Percentiles rank a stretch among this genome's conserved stretches.
These are phyloP conservation scores for Colletotrichum musicola DNA, from an alignment of 2,329 filamentous ascomycete genomes.

Conservation along the genomic window DNA sequence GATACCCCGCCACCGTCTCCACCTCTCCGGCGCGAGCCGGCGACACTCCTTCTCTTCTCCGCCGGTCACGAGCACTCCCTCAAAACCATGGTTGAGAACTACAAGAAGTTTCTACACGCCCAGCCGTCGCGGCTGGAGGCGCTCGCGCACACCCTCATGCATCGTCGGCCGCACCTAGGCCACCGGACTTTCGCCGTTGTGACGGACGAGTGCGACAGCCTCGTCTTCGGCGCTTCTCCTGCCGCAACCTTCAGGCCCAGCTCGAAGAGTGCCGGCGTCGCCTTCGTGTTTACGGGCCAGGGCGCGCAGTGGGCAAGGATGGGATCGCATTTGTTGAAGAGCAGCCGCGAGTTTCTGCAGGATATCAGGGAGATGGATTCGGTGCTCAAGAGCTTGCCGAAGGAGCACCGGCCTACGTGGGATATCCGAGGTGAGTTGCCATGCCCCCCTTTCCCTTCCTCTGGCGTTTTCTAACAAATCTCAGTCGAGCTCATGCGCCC, in stretches of 20 bases:
- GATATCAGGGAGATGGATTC: slow-evolving; percentile 33
- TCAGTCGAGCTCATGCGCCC: slow-evolving; percentile 23
- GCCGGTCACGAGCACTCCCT: slow-evolving; percentile 41
- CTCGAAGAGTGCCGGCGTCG: slow-evolving; percentile 29
- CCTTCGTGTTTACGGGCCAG: slow-evolving; percentile 58
- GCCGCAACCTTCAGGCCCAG: slow-evolving; percentile 18
- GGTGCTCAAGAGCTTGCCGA: slow-evolving; percentile 42
- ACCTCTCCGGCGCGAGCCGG: slow-evolving; percentile 10
- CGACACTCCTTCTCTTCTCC: slow-evolving; percentile 39
- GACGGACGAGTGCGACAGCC: slow-evolving; percentile 34
- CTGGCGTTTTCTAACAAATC: background rate
- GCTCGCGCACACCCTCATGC: slow-evolving; percentile 47
- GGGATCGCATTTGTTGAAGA: slow-evolving; percentile 48
- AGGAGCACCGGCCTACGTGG: slow-evolving; percentile 42
- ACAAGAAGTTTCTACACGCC: slow-evolving; percentile 40
- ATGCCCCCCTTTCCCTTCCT: background rate
- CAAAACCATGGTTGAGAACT: slow-evolving; percentile 42
- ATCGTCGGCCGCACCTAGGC: slow-evolving; percentile 45
- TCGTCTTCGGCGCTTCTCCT: slow-evolving; percentile 41
- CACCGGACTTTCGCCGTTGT: slow-evolving; percentile 43
- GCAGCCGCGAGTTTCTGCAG: slow-evolving; percentile 18
- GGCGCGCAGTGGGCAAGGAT: slow-evolving; percentile 60
- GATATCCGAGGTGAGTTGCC: slow-evolving; percentile 34
- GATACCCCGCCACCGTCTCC: slow-evolving; percentile 26
- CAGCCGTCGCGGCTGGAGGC: slow-evolving; percentile 39